A percentile compares a stretch with the other conserved stretches of the same genome.
Conservation (phyloP, 2,329 filamentous ascomycete genomes). For the Fusarium sp. region DNA sequence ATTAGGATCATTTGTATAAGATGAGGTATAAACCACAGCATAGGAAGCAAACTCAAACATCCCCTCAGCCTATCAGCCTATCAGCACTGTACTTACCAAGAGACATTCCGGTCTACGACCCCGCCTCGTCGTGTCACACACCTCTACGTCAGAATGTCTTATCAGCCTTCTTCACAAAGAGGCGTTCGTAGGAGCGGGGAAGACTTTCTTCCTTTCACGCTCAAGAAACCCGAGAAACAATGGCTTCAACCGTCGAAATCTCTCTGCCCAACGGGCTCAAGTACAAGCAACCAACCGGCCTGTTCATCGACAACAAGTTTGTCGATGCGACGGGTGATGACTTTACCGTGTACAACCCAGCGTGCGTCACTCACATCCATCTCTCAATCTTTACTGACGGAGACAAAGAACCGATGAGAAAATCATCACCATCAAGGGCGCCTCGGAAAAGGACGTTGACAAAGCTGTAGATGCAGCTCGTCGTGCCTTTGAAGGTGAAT, state of each 20-base stretch:
- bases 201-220: not conserved
- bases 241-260: conserved; percentile 14
- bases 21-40: too few relatives aligned
- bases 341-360: conserved; percentile 17
- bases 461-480: conserved; percentile 17
- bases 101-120: not conserved
- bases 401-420: conserved; percentile 8
- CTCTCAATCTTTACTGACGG: not conserved
- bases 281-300: conserved; percentile 51
- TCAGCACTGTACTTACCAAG: not conserved
- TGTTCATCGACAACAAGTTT: conserved; percentile 41
- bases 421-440: conserved; percentile 12
- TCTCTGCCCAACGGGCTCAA: conserved; percentile 36
- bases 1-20: too few relatives aligned
- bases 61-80: not conserved
- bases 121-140: not conserved
- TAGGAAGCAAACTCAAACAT: not conserved
- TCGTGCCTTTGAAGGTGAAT: conserved; percentile 17
- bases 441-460: conserved; percentile 18
- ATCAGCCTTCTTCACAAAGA: not conserved
- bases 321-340: conserved; percentile 15
- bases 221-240: not conserved
- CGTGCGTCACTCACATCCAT: not conserved
- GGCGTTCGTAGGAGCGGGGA: not conserved
- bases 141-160: not conserved